Percentiles rank a stretch among this genome's conserved stretches.
Conservation (phyloP, 352 stramenopile species). For the Phytophthora foliorum region DNA sequence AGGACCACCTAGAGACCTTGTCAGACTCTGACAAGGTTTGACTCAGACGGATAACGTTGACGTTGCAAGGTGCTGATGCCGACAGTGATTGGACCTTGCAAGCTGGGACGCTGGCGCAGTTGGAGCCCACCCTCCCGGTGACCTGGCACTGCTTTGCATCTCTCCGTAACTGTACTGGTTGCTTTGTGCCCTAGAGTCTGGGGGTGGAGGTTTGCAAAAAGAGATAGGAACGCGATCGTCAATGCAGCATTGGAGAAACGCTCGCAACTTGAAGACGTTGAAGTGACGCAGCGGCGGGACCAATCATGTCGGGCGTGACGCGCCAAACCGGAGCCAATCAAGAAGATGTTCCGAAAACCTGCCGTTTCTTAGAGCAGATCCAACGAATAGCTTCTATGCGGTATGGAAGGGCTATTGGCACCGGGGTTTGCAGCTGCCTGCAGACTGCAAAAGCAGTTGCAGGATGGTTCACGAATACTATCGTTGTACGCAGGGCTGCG, state of each 20-base stretch:
- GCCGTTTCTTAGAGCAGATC: neutral
- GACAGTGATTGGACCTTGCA: too few relatives aligned
- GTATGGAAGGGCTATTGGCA: neutral
- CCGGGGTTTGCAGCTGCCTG: neutral
- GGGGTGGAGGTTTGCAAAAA: too few relatives aligned
- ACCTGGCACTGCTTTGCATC: too few relatives aligned
- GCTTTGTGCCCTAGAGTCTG: too few relatives aligned
- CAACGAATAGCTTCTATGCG: neutral
- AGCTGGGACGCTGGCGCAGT: too few relatives aligned
- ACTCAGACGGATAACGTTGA: too few relatives aligned
- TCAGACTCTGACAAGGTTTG: too few relatives aligned
- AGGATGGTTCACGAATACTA: too few relatives aligned
- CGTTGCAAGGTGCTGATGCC: neutral
- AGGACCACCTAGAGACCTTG: neutral
- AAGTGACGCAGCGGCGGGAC: neutral
- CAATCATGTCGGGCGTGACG: slow-evolving; percentile 21
- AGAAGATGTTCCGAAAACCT: neutral
- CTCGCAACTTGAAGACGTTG: slow-evolving; percentile 14
- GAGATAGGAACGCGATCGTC: too few relatives aligned
- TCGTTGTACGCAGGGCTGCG: neutral
- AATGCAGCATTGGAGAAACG: neutral
- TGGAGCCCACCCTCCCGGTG: too few relatives aligned
- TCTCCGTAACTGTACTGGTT: too few relatives aligned
- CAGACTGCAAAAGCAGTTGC: too few relatives aligned
- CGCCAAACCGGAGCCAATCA: slow-evolving; percentile 26